Evolutionary conservation across 148 eudicot species (phyloP).

Genomic region (Rhododendron vialii): DNA sequence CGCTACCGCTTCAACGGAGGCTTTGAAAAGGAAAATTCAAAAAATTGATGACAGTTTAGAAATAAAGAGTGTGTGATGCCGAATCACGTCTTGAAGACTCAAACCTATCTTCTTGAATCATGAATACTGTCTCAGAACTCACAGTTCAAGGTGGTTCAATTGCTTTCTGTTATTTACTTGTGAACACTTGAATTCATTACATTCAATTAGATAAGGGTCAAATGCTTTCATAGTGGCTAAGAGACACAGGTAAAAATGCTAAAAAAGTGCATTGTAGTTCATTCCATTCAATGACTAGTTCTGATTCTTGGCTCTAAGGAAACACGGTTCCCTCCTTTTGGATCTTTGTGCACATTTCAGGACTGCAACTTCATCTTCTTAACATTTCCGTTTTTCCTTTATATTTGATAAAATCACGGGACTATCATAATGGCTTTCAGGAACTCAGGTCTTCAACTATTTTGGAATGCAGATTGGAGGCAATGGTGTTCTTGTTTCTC

Average conservation of each 20-base stretch:
- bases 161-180: not conserved
- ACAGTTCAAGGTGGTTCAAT: not conserved
- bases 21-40: not conserved
- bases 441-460: too few species aligned
- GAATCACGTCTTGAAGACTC: not conserved
- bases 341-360: too few species aligned
- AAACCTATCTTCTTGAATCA: not conserved
- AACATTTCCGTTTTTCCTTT: too few species aligned
- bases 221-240: not conserved
- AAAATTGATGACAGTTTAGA: not conserved
- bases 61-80: not conserved
- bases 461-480: too few species aligned
- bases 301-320: too few species aligned
- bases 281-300: too few species aligned
- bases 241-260: too few species aligned
- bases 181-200: not conserved
- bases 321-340: too few species aligned
- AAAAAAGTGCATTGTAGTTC: too few species aligned
- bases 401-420: too few species aligned
- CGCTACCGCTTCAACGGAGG: not conserved
- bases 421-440: too few species aligned
- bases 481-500: slow-evolving; percentile 48
- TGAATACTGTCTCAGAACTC: not conserved
- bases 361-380: too few species aligned
- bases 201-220: not conserved